Percentiles rank a stretch among this genome's conserved stretches.
Evolutionary conservation across 192 early-diverging fungal genomes (phyloP).

Genomic region (Gonapodya prolifera): DNA sequence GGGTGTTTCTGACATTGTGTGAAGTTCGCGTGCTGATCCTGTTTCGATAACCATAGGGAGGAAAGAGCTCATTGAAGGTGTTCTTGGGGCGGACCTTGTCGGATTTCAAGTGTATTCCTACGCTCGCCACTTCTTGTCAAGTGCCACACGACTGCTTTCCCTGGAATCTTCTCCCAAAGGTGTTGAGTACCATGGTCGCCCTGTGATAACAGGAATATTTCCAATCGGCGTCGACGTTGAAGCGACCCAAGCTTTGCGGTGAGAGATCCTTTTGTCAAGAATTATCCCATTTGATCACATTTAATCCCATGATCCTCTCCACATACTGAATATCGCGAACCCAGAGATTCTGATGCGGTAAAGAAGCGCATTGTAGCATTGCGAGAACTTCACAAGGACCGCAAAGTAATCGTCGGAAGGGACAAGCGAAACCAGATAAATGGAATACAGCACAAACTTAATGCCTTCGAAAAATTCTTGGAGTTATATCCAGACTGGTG

Average conservation of each 20-base stretch:
- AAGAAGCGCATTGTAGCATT: conserved; percentile 21
- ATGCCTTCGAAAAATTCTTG: conserved; percentile 38
- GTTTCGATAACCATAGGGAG: too few relatives aligned
- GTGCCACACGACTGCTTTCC: conserved; percentile 34
- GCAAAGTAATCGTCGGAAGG: conserved; percentile 34
- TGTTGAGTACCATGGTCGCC: conserved; percentile 32
- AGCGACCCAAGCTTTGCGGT: conserved; percentile 57
- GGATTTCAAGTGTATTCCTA: conserved; percentile 31
- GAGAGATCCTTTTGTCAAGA: conserved; percentile 9
- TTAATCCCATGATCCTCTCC: not conserved
- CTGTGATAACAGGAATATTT: conserved; percentile 35
- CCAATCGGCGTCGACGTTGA: conserved; percentile 45
- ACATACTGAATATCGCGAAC: not conserved
- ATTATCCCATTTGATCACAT: not conserved
- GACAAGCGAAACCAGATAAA: conserved; percentile 49
- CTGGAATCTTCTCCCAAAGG: conserved; percentile 40
- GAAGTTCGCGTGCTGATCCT: not conserved
- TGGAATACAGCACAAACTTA: conserved; percentile 39
- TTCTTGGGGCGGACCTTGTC: conserved; percentile 82
- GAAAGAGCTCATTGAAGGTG: conserved; percentile 67
- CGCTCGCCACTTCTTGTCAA: conserved; percentile 46
- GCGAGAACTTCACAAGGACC: conserved; percentile 31
- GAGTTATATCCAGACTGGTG: conserved; percentile 30
- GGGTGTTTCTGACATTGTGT: conserved; percentile 10
- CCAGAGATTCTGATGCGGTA: conserved; percentile 25